Evolutionary conservation across 305 asterid species (phyloP), one percentile per base, ranked within the genome.

Genomic region (Fraxinus baroniana): DNA sequence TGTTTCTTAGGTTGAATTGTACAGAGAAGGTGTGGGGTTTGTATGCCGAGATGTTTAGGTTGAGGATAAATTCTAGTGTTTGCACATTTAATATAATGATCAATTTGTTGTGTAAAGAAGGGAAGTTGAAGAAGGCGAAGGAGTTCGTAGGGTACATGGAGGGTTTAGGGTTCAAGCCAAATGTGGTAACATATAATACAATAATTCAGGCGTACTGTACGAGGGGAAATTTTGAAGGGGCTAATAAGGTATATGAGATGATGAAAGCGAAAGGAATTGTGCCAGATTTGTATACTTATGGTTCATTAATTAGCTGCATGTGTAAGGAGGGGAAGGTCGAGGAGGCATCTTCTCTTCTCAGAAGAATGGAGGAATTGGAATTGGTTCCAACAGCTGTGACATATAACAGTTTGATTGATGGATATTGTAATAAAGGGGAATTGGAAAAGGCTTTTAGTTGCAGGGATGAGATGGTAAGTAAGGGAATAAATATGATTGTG

Each of bases 41-140:
- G 83, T 90, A 84, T 83, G 86, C 83, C 4, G 89, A 89, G 76
- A 91, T 92, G 89, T 81, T 87, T 79, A 83, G 85, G 52, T 81
- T 86, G 87, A 88, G 84, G 85, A 87, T 89, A 49, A 73, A 13
- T 79, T 79, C 89, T 5, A 86, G 84, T 76, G 74, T 89, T 64
- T 86, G 82, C 37, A 90, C 93, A 1, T 88, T 86, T 77, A 88
- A 89, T 82, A 89, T 84, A 74, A 86, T 89, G 90, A 86, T 90
- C 87, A 89, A 90, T 86, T 84, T 86, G 74, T 79, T 89, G 81
- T 86, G 90, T 74, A 90, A 84, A 90, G 89, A 89, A 86, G 93
- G 94, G 46, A 86, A 91, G 85, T 78, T 89, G 78, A 88, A 83
- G 81, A 87, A 86, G 83, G 92, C 92, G 12, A 82, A 84, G 83